Base-by-base conservation (phyloP, 208 protist genomes). In the Acanthamoeba quina region DNA sequence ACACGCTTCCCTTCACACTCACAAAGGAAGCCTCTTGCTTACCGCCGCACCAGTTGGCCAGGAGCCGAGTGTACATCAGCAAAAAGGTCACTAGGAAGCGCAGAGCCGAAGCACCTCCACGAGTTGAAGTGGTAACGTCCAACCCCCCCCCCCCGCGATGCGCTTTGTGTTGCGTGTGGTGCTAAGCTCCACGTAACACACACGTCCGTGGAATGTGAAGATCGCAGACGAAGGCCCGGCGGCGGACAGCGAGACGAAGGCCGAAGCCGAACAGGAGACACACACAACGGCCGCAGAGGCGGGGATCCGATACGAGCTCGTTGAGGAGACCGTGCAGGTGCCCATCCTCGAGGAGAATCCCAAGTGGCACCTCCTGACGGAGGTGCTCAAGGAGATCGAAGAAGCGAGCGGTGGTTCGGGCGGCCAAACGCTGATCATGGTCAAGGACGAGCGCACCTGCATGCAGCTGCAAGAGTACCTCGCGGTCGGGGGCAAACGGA, bases 341-440 rank as follows among this genome's bases (percentile, higher is more conserved):
- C 78, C 78, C 49, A 62, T 86, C 26, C 74, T 94, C 29, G 90
- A 94, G 44, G 70, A 80, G 49, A 94, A 94, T 15, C 62, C 90
- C 52, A 94, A 94, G 90, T 94, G 90, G 90, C 70, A 94, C 21
- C 54, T 94, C 5, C 70, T 94, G 21, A 24, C 70, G 13, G 90
- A 94, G 4, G 70, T 94, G 49, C 70, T 94, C 31, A 41, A 83
- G 13, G 90, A 94, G 29, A 94, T 94, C 34, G 70, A 94, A 24
- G 19, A 15, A 0, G 17, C 44, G 19, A 92, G 7, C 9, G 15
- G 15, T 26, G 47, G 41, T 0, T 15, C 17, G 11, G 47, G 41
- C 49, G 85, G 85, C 24, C 85, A 49, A 6, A 91, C 62, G 26
- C 31, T 91, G 62, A 72, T 91, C 54, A 54, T 74, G n/a, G 52